Conservation (phyloP, 441 rosid genomes). For the Macaranga tanarius region DNA sequence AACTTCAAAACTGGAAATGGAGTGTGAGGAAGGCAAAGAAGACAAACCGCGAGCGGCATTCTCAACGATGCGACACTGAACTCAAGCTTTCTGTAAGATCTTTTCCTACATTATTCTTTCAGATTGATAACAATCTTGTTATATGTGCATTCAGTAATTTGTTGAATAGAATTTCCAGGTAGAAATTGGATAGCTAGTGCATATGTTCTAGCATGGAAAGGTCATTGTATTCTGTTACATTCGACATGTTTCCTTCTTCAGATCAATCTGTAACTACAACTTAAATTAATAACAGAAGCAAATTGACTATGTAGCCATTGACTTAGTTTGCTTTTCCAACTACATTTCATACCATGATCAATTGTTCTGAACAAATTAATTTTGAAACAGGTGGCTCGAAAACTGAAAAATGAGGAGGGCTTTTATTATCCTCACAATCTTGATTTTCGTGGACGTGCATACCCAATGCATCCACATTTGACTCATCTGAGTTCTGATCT, state of each 20-base stretch:
- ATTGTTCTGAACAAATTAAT: slow-evolving; percentile 22
- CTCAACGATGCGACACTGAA: slow-evolving; percentile 83
- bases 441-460: slow-evolving; percentile 95
- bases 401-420: slow-evolving; percentile 88
- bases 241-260: not conserved
- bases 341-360: slow-evolving; percentile 23
- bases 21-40: slow-evolving; percentile 67
- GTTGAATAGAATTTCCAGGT: slow-evolving; percentile 6
- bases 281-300: not conserved
- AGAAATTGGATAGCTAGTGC: slow-evolving; percentile 9
- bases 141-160: slow-evolving; percentile 4
- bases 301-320: not conserved
- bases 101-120: slow-evolving; percentile 15
- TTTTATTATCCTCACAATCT: slow-evolving; percentile 97
- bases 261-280: slow-evolving; percentile 13
- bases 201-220: not conserved
- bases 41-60: slow-evolving; percentile 81
- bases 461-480: slow-evolving; percentile 95
- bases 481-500: slow-evolving; percentile 91
- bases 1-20: slow-evolving; percentile 74
- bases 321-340: slow-evolving; percentile 2
- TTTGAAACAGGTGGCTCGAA: slow-evolving; percentile 74
- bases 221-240: slow-evolving; percentile 3
- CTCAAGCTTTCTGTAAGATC: slow-evolving; percentile 84
- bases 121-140: slow-evolving; percentile 7